These are phyloP conservation scores for Tephrocybe sp. DNA, from an alignment of 768 basidiomycete genomes.

Conservation along the genomic window DNA sequence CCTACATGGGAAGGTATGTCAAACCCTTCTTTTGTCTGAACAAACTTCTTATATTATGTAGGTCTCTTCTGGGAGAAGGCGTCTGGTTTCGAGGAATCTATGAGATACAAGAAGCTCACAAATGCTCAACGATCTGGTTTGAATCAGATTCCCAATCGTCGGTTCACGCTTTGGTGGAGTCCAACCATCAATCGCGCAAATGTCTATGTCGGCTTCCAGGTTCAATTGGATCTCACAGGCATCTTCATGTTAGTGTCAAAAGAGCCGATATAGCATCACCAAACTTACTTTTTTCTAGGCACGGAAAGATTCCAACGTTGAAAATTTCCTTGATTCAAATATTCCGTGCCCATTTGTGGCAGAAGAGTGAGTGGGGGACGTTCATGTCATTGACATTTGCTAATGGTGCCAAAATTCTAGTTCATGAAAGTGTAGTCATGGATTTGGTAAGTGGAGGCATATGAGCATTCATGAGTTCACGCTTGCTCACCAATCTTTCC, in stretches of 20 bases:
- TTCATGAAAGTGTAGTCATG: constrained; percentile 92
- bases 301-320: constrained; percentile 96
- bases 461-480: not conserved
- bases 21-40: not conserved
- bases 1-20: constrained; percentile 88
- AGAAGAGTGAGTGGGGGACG: constrained; percentile 76
- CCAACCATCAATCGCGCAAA: constrained; percentile 99
- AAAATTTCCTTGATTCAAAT: constrained; percentile 99
- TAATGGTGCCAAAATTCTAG: constrained; percentile 31
- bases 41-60: constrained; percentile 16
- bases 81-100: constrained; percentile 93
- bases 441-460: constrained; percentile 54
- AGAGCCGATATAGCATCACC: not conserved
- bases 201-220: constrained; percentile 99
- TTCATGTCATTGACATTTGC: constrained; percentile 19
- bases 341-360: constrained; percentile 99
- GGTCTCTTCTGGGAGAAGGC: constrained; percentile 99
- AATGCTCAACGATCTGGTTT: constrained; percentile 98
- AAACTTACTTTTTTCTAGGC: constrained; percentile 44
- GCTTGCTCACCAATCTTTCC: not conserved
- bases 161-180: constrained; percentile 99
- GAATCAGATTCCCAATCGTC: constrained; percentile 97
- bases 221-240: constrained; percentile 95
- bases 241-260: constrained; percentile 72
- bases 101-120: constrained; percentile 95